A percentile compares a stretch with the other conserved stretches of the same genome.
Conservation (phyloP, 495 filamentous ascomycete genomes). For the Penicillium antarcticum region DNA sequence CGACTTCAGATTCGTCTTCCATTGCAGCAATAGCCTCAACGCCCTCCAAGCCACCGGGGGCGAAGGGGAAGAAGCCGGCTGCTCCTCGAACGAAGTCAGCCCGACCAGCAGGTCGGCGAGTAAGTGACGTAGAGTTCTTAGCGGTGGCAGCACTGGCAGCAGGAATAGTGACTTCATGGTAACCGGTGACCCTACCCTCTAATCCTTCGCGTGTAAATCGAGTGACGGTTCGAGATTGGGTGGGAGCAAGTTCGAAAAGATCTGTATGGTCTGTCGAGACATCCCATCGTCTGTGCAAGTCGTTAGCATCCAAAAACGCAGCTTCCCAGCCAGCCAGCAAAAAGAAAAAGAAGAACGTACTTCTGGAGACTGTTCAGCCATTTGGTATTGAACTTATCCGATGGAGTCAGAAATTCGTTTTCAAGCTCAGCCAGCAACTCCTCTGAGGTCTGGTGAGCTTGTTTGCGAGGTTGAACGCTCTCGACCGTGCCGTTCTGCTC, state of each 20-base stretch:
- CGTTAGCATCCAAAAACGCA: slow-evolving; percentile 9
- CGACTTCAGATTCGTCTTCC: slow-evolving; percentile 58
- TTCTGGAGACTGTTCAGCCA: slow-evolving; percentile 90
- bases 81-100: slow-evolving; percentile 95
- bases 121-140: slow-evolving; percentile 91
- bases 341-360: slow-evolving; percentile 30
- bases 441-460: slow-evolving; percentile 43
- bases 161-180: slow-evolving; percentile 90
- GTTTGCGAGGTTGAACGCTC: slow-evolving; percentile 51
- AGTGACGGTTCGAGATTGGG: slow-evolving; percentile 87
- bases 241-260: slow-evolving; percentile 82
- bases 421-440: slow-evolving; percentile 69
- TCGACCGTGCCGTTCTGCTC: slow-evolving; percentile 32
- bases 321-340: not conserved
- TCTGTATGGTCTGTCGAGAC: slow-evolving; percentile 68
- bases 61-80: slow-evolving; percentile 93
- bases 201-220: slow-evolving; percentile 90
- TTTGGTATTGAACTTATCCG: slow-evolving; percentile 66
- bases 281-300: slow-evolving; percentile 68
- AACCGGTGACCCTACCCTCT: slow-evolving; percentile 89
- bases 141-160: slow-evolving; percentile 86
- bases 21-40: slow-evolving; percentile 76
- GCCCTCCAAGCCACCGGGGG: slow-evolving; percentile 85
- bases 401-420: slow-evolving; percentile 72
- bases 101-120: slow-evolving; percentile 80